Evolutionary conservation across 2,329 filamentous ascomycete genomes (phyloP).

Genomic region (Curvularia lunata): DNA sequence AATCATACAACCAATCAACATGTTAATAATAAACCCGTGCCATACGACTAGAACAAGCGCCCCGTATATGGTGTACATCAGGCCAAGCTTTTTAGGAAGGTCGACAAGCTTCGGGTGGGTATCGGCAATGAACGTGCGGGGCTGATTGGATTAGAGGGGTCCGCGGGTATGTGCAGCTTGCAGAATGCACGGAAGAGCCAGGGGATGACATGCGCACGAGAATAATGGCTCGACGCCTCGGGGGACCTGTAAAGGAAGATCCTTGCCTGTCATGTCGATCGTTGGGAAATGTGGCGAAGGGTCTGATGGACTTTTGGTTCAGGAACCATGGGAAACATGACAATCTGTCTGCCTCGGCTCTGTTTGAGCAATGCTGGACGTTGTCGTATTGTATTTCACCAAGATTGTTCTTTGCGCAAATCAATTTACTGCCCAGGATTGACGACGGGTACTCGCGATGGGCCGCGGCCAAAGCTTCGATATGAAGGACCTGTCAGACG

Average conservation of each 20-base stretch:
- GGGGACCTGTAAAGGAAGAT: background rate
- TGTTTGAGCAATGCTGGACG: background rate
- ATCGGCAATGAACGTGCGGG: conserved; percentile 18
- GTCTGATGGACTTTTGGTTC: background rate
- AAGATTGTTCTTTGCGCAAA: background rate
- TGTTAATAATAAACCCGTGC: conserved; percentile 2
- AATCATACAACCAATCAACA: conserved; percentile 4
- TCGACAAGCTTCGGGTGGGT: conserved; percentile 24
- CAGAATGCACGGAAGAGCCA: conserved; percentile 6
- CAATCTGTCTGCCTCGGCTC: background rate
- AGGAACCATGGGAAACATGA: background rate
- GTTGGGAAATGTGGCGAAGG: background rate
- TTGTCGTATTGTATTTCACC: background rate
- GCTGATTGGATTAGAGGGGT: conserved; percentile 20
- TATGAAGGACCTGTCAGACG: conserved; percentile 13
- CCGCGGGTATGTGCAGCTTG: conserved; percentile 1
- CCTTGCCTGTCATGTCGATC: background rate
- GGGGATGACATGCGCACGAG: conserved; percentile 3
- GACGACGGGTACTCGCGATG: background rate
- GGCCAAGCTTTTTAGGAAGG: conserved; percentile 32
- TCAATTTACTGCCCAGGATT: background rate
- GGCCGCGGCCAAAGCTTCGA: conserved; percentile 14
- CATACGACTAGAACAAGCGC: background rate
- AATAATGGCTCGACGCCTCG: background rate
- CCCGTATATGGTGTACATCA: background rate